Conservation (phyloP, 257 asterid species). For the Paraleonurus japonicus region DNA sequence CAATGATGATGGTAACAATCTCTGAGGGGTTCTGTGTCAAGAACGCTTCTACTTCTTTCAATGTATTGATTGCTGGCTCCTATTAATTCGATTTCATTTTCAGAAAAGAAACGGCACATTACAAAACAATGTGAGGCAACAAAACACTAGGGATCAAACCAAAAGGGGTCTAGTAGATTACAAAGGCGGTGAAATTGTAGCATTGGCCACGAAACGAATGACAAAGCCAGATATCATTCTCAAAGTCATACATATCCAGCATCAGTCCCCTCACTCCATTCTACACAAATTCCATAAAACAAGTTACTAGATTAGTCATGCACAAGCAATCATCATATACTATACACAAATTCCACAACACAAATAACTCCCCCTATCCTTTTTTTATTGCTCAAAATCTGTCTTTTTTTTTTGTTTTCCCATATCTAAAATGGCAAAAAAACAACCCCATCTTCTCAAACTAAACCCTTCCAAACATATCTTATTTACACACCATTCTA, state of each 20-base stretch:
- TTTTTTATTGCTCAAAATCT: no score
- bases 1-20: conserved; percentile 85
- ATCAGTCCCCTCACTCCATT: conserved; percentile 98
- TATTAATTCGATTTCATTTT: conserved; percentile 23
- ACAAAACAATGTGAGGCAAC: conserved; percentile 26
- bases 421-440: no score
- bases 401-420: no score
- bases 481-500: no score
- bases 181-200: conserved; percentile 95
- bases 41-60: conserved; percentile 93
- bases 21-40: conserved; percentile 75
- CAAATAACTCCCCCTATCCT: no score
- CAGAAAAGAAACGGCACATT: conserved; percentile 17
- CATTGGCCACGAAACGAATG: conserved; percentile 94
- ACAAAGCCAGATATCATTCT: conserved; percentile 94
- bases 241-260: conserved; percentile 99
- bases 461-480: no score
- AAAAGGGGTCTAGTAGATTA: conserved; percentile 35
- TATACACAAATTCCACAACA: no score
- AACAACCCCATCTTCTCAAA: no score
- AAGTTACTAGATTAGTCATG: neutral
- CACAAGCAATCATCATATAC: conserved; percentile 7
- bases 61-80: conserved; percentile 75
- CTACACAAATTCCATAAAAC: conserved; percentile 37
- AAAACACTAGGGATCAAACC: neutral